A percentile compares a stretch with the other conserved stretches of the same genome.
phyloP scores from a whole-genome alignment of 208 protist species.

The Phytomonas sp. region DNA sequence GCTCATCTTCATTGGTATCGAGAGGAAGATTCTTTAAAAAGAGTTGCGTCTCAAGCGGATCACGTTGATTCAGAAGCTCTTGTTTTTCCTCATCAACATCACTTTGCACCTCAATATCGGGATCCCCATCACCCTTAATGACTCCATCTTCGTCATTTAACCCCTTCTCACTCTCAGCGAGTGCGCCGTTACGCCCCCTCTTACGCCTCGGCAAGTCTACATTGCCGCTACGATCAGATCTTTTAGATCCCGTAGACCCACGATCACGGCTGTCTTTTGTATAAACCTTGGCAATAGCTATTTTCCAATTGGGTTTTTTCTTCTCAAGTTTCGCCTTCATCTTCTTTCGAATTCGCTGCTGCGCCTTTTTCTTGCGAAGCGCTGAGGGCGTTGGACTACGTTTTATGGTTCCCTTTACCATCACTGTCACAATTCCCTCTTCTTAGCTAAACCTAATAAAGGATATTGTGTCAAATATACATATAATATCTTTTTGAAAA shows the following conservation, averaged over 20 bases:
- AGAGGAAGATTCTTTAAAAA: slow-evolving; percentile 81
- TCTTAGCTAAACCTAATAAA: not conserved
- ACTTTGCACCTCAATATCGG: slow-evolving; percentile 74
- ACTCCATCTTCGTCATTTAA: slow-evolving; percentile 13
- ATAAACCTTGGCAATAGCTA: slow-evolving; percentile 67
- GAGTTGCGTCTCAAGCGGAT: slow-evolving; percentile 83
- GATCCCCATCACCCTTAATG: slow-evolving; percentile 22
- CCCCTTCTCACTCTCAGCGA: not conserved
- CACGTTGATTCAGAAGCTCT: slow-evolving; percentile 73
- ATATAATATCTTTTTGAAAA: slow-evolving; percentile 2
- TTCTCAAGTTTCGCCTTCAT: slow-evolving; percentile 62
- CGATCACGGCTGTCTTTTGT: slow-evolving; percentile 10
- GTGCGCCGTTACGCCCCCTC: slow-evolving; percentile 17
- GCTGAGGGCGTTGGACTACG: slow-evolving; percentile 77
- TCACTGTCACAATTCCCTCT: slow-evolving; percentile 14
- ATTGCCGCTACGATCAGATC: slow-evolving; percentile 4
- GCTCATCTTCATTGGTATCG: slow-evolving; percentile 80
- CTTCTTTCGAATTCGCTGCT: slow-evolving; percentile 87
- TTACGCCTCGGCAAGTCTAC: slow-evolving; percentile 28
- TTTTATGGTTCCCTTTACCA: slow-evolving; percentile 71
- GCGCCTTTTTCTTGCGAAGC: slow-evolving; percentile 76
- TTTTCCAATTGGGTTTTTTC: slow-evolving; percentile 72
- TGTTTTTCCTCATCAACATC: slow-evolving; percentile 87
- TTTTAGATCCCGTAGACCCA: slow-evolving; percentile 14
- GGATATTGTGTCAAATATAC: not conserved